phyloP scores from a whole-genome alignment of 148 eudicot species.

The Camellia lanceoleosa region DNA sequence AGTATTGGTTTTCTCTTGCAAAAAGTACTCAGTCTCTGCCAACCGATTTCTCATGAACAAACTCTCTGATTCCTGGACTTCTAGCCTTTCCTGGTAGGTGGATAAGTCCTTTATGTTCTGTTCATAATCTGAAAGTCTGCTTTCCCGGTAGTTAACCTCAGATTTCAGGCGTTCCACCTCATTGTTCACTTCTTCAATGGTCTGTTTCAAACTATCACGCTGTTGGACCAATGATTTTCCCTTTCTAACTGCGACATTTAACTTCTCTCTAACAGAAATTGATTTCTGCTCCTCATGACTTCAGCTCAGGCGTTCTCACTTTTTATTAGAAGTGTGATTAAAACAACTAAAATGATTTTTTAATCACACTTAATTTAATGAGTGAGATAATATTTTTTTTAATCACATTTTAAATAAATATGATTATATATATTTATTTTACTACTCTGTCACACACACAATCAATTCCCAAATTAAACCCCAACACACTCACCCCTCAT shows the following conservation, averaged over 20 bases:
- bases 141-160: conserved; percentile 44
- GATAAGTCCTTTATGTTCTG: conserved; percentile 55
- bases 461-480: too few relatives aligned
- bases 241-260: conserved; percentile 90
- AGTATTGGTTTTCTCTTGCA: conserved; percentile 53
- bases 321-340: too few relatives aligned
- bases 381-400: too few relatives aligned
- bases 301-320: too few relatives aligned
- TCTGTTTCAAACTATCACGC: conserved; percentile 82
- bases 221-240: conserved; percentile 92
- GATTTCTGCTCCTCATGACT: conserved; percentile 93
- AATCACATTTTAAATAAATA: too few relatives aligned
- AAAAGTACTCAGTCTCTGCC: conserved; percentile 43
- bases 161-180: conserved; percentile 64
- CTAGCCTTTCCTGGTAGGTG: conserved; percentile 39
- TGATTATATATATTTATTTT: too few relatives aligned
- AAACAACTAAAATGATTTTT: too few relatives aligned
- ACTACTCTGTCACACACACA: too few relatives aligned
- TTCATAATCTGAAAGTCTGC: conserved; percentile 44
- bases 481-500: too few relatives aligned
- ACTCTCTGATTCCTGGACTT: conserved; percentile 56
- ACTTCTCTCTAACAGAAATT: conserved; percentile 77
- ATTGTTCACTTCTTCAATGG: conserved; percentile 50
- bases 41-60: conserved; percentile 49
- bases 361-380: too few relatives aligned